Base-by-base conservation (phyloP, 2,329 filamentous ascomycete genomes). In the Hypomyces rosellus region DNA sequence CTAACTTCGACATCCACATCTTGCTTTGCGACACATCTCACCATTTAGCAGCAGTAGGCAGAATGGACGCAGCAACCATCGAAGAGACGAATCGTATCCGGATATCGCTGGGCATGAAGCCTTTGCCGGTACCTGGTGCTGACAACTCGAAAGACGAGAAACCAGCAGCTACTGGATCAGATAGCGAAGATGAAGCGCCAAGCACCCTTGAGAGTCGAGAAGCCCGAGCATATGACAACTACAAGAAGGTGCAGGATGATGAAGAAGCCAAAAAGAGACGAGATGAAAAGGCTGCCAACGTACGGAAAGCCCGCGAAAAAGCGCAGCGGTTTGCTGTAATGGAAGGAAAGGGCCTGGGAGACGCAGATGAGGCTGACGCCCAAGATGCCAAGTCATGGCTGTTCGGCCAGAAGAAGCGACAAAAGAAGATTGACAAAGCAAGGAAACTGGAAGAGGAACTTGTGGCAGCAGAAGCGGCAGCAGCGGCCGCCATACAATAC, bases 41-140 rank as follows among this genome's bases (percentile, higher is more conserved):
- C 13, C n/a, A 12, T n/a, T n/a, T 13, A 7, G 2, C 7, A 16
- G 36, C 15, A 42, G 8, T 18, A 45, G n/a, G 18, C 9, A 45
- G 11, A 25, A 82, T 82, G 74, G 81, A 85, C 66, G 75, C 83
- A 60, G 81, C 88, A 41, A 85, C 87, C 25, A 91, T 97, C 64
- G 88, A 95, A 69, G 90, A 96, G 77, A 89, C 89, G 58, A 97
- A 97, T 74, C 88, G 91, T 65, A 86, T 96, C 63, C 89, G 92
- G 62, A 77, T 85, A 61, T 89, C 89, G 45, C 82, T 96, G 73
- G 92, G 92, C 63, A 83, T 96, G 75, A 89, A 92, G 65, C 91
- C 90, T 22, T 74, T 97, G 62, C 89, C 90, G 20, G 88, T 95
- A 11, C 88, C 91, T 22, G 88, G 88, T 57, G 77, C 76, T 52